These are phyloP conservation scores for Leptodermis oblonga DNA, from an alignment of 257 asterid genomes.

Conservation along the genomic window DNA sequence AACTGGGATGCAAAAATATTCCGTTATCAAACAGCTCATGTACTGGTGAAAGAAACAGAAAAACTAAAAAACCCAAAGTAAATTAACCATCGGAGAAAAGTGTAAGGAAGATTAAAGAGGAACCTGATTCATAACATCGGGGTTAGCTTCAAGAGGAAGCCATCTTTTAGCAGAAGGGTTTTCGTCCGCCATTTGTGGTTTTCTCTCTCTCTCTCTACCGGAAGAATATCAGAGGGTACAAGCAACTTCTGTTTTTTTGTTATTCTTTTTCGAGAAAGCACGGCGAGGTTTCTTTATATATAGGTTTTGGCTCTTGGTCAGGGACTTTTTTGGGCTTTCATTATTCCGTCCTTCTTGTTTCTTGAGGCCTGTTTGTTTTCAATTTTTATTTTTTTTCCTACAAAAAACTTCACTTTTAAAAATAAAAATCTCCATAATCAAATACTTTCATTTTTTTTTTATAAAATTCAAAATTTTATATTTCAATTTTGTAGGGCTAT, in stretches of 20 bases:
- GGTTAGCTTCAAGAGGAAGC: conserved; percentile 99
- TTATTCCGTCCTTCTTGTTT: too few relatives aligned
- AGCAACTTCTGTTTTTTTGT: too few relatives aligned
- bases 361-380: too few relatives aligned
- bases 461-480: too few relatives aligned
- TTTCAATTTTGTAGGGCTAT: too few relatives aligned
- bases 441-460: too few relatives aligned
- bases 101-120: neutral
- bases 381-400: too few relatives aligned
- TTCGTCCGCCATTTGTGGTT: conserved; percentile 43
- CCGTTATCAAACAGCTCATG: neutral
- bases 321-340: too few relatives aligned
- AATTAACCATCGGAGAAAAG: neutral
- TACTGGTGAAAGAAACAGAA: neutral
- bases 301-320: conserved; percentile 8
- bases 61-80: neutral
- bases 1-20: neutral
- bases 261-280: too few relatives aligned
- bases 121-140: conserved; percentile 97
- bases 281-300: neutral
- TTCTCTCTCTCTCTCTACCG: neutral
- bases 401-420: too few relatives aligned
- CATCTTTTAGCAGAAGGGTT: conserved; percentile 62
- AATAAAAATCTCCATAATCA: too few relatives aligned
- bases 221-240: neutral